Base-by-base conservation (phyloP, 139 green algal species). In the Axilococcus clingmanii region DNA sequence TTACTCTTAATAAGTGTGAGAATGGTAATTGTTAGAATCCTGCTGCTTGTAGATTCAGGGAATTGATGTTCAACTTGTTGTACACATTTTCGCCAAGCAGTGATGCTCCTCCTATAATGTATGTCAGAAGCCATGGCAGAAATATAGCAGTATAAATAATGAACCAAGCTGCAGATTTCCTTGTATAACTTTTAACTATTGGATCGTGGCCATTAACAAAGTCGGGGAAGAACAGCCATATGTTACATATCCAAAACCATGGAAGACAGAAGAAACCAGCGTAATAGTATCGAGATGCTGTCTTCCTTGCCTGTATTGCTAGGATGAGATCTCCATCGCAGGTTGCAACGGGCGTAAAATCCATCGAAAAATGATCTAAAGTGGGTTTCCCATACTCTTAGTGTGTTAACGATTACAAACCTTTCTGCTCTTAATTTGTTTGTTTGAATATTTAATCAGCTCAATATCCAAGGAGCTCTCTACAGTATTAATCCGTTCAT, bases 211-310 rank as follows among this genome's bases (percentile, higher is more conserved):
- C 30, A 11, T 42, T 43, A 30, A 27, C 49, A 44, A 83, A 77
- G 52, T 76, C 47, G 0, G 77, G 78, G 45, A 59, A 80, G 59
- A 79, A 86, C 12, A 84, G 72, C 77, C 77, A 86, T 9, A 73
- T 47, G 40, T 81, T 86, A 16, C 54, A 42, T 4, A 48, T 48
- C 77, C 77, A 86, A 12, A 83, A 58, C 46, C 72, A 66, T 28
- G 77, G 77, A 33, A 86, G 47, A 22, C 68, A 57, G 5, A 40
- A 43, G 50, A 73, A 86, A 31, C 77, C 77, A 9, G 47, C 53
- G 33, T 53, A 40, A 27, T 75, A 86, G 30, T 60, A 66, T n/a
- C 40, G 25, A 12, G 28, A 40, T 11, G 57, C 50, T 20, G 28
- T 51, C 3, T 23, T 31, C 17, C 57, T 48, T 15, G 57, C 57